Evolutionary conservation across 2,329 filamentous ascomycete species (phyloP).

Genomic region (Cadophora malorum): DNA sequence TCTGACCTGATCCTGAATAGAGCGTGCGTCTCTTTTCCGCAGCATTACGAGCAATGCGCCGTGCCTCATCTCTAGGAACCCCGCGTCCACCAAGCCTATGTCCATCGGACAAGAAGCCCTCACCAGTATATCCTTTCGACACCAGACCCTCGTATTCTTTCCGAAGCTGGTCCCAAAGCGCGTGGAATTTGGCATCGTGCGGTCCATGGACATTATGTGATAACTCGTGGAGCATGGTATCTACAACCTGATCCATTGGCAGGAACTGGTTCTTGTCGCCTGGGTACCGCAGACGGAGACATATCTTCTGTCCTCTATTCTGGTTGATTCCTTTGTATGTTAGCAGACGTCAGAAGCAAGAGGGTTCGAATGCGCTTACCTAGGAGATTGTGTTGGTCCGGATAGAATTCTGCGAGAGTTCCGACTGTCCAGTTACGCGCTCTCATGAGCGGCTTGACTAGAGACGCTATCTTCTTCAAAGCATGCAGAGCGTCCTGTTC

Average conservation of each 20-base stretch:
- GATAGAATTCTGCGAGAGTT: conserved; percentile 85
- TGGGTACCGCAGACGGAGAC: conserved; percentile 79
- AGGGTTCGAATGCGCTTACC: conserved; percentile 53
- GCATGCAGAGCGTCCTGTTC: conserved; percentile 61
- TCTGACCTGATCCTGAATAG: conserved; percentile 69
- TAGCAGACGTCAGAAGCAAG: not conserved
- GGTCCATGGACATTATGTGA: conserved; percentile 86
- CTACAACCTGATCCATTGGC: conserved; percentile 78
- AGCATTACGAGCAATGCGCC: conserved; percentile 73
- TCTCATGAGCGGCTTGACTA: conserved; percentile 95
- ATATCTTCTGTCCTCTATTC: conserved; percentile 78
- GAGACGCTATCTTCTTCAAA: conserved; percentile 80
- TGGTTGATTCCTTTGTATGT: conserved; percentile 71
- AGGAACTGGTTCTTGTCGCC: conserved; percentile 79
- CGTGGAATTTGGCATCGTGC: conserved; percentile 83
- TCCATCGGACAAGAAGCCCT: conserved; percentile 82
- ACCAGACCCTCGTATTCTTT: conserved; percentile 81
- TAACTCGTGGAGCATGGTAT: conserved; percentile 94
- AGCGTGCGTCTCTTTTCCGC: conserved; percentile 72
- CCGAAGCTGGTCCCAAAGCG: conserved; percentile 86
- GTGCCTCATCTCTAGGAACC: conserved; percentile 75
- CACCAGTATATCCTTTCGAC: conserved; percentile 86
- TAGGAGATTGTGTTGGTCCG: conserved; percentile 73
- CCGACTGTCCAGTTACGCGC: conserved; percentile 81
- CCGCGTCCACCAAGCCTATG: conserved; percentile 71